A percentile compares a stretch with the other conserved stretches of the same genome.
Conservation (phyloP, 1,284 basidiomycete species). For the Rhodofomes roseus region DNA sequence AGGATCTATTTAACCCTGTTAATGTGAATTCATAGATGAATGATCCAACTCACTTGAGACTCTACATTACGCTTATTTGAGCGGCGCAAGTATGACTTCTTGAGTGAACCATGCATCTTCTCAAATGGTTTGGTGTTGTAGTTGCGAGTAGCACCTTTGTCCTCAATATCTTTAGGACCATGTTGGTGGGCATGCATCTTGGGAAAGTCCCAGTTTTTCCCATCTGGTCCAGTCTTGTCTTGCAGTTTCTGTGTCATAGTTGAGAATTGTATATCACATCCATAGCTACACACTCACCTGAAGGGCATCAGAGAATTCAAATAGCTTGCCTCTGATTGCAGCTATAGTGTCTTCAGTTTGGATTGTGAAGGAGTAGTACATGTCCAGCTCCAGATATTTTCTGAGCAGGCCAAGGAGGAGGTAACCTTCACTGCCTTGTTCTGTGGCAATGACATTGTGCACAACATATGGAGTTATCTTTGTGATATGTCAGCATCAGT, state of each 20-base stretch:
- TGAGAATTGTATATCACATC: background rate
- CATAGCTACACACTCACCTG: background rate
- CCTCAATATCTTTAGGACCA: background rate
- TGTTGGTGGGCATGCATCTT: background rate
- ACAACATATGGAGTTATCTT: background rate
- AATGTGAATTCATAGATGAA: no score
- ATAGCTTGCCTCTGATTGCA: background rate
- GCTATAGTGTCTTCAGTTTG: background rate
- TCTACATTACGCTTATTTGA: background rate
- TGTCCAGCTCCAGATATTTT: background rate
- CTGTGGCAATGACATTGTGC: background rate
- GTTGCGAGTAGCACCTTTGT: background rate
- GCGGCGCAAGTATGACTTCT: background rate
- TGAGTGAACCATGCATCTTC: background rate
- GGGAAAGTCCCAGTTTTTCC: background rate
- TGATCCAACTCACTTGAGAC: background rate
- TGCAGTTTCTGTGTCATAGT: background rate
- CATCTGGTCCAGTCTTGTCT: background rate
- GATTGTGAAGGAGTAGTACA: background rate
- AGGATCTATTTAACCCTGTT: no score
- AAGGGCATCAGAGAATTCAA: background rate
- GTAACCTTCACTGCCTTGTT: background rate
- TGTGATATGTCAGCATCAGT: no score
- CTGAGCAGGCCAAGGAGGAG: background rate
- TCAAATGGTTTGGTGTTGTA: background rate